A percentile compares a stretch with the other conserved stretches of the same genome.
Evolutionary conservation across 768 basidiomycete genomes (phyloP).

Genomic region (Chalciporus sphaerocephalus): DNA sequence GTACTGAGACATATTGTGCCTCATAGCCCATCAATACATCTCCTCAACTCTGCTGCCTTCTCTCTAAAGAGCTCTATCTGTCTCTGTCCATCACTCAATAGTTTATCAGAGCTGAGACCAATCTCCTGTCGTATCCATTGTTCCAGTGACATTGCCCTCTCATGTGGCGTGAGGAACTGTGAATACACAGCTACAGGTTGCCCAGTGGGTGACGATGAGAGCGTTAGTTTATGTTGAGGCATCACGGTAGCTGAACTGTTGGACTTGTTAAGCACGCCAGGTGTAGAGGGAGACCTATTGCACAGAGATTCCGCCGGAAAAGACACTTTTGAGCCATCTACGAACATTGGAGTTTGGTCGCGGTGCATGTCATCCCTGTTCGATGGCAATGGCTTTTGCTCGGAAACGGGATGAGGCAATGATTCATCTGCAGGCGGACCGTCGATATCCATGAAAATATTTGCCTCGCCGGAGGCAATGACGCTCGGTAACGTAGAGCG

Average conservation of each 20-base stretch:
- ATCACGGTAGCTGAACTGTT: background rate
- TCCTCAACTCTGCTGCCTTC: slow-evolving; percentile 39
- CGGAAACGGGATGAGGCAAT: background rate
- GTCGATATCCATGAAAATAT: slow-evolving; percentile 1
- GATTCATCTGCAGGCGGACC: background rate
- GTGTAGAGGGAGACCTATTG: background rate
- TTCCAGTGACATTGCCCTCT: slow-evolving; percentile 76
- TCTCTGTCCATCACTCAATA: slow-evolving; percentile 48
- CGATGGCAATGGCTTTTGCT: background rate
- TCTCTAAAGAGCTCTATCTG: slow-evolving; percentile 47
- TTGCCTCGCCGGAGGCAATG: background rate
- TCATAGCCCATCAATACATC: slow-evolving; percentile 34
- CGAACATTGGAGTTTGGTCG: background rate
- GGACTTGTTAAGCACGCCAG: background rate
- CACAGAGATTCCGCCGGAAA: no score
- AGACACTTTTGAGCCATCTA: slow-evolving; percentile 1
- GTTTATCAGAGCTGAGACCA: slow-evolving; percentile 57
- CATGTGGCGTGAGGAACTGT: slow-evolving; percentile 39
- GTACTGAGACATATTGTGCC: no score
- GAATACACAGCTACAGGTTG: slow-evolving; percentile 10
- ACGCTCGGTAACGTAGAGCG: slow-evolving; percentile 14
- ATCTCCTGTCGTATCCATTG: slow-evolving; percentile 81
- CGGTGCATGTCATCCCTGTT: background rate
- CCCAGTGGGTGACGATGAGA: slow-evolving; percentile 14
- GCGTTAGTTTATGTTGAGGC: slow-evolving; percentile 5